These are phyloP conservation scores for Oryza meridionalis DNA, from an alignment of 176 grass and related monocot genomes.

Conservation along the genomic window DNA sequence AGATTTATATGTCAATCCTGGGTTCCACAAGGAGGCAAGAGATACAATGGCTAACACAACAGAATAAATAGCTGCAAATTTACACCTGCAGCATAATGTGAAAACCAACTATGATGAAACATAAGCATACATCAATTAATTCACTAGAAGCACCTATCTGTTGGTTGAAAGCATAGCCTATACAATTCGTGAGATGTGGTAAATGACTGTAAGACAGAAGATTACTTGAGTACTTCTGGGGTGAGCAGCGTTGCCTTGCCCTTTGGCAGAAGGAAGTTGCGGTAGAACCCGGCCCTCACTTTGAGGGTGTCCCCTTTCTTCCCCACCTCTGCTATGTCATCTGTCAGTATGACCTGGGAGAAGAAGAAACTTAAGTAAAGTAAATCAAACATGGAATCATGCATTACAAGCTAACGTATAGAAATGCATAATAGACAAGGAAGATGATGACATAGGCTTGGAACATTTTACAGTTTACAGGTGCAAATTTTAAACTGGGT, in stretches of 20 bases:
- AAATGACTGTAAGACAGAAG: not conserved
- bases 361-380: not conserved
- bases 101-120: not conserved
- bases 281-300: conserved; percentile 83
- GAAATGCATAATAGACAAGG: not conserved
- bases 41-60: not conserved
- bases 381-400: not conserved
- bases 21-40: not conserved
- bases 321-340: conserved; percentile 69
- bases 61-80: not conserved
- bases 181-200: not conserved
- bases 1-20: not conserved
- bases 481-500: not conserved
- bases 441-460: not conserved
- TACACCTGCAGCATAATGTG: not conserved
- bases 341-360: conserved; percentile 73
- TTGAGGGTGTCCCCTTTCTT: conserved; percentile 75
- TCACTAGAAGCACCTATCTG: not conserved
- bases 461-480: not conserved
- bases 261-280: conserved; percentile 86
- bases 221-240: conserved; percentile 77
- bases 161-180: not conserved
- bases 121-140: not conserved
- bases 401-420: not conserved
- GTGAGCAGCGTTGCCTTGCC: conserved; percentile 85